phyloP scores from a whole-genome alignment of 2,329 filamentous ascomycete genomes.

The Penicillium brevicompactum region DNA sequence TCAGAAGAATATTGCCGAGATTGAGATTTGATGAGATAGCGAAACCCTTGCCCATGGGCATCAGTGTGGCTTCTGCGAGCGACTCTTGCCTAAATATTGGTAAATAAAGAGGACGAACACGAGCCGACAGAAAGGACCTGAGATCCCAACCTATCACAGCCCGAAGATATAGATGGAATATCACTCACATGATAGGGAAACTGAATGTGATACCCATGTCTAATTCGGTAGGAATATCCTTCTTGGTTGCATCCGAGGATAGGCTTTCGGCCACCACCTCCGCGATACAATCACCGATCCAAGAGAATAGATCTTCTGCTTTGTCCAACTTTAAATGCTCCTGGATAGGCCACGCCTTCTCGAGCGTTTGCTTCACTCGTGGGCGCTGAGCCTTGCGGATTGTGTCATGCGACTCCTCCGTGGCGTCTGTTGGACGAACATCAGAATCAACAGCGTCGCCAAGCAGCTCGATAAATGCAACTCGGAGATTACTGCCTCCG shows the following conservation, averaged over 20 bases:
- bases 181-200: slow-evolving; percentile 52
- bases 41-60: slow-evolving; percentile 63
- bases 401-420: slow-evolving; percentile 45
- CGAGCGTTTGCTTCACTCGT: slow-evolving; percentile 49
- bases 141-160: background rate
- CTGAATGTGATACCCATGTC: slow-evolving; percentile 54
- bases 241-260: slow-evolving; percentile 41
- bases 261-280: slow-evolving; percentile 65
- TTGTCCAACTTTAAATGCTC: slow-evolving; percentile 65
- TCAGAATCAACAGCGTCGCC: slow-evolving; percentile 45
- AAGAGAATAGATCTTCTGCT: slow-evolving; percentile 73
- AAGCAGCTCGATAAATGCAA: slow-evolving; percentile 58
- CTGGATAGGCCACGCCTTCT: slow-evolving; percentile 56
- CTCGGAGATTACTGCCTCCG: slow-evolving; percentile 58
- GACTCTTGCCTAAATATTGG: slow-evolving; percentile 50
- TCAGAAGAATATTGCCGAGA: slow-evolving; percentile 56
- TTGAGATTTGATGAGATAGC: slow-evolving; percentile 58
- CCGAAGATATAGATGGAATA: background rate
- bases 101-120: slow-evolving; percentile 5
- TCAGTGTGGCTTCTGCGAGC: slow-evolving; percentile 56
- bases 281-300: slow-evolving; percentile 78
- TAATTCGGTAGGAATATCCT: slow-evolving; percentile 46
- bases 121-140: background rate
- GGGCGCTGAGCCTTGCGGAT: slow-evolving; percentile 52
- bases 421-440: slow-evolving; percentile 32